These are phyloP conservation scores for Cercospora sp. DNA, from an alignment of 2,329 filamentous ascomycete species.

Conservation along the genomic window DNA sequence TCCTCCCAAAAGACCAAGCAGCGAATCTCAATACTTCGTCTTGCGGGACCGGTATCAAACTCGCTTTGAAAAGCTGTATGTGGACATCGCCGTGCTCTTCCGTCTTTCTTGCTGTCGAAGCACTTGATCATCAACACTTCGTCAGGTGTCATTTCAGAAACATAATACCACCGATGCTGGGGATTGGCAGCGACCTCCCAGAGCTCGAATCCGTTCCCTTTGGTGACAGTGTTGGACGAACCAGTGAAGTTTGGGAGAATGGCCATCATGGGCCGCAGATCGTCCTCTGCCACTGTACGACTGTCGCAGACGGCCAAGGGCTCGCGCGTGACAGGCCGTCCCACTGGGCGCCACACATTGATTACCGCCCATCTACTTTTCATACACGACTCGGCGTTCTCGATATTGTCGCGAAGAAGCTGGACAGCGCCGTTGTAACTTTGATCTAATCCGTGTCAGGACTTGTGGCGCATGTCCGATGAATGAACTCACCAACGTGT, in stretches of 20 bases:
- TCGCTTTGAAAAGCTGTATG: constrained; percentile 4
- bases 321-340: background rate
- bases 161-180: constrained; percentile 10
- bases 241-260: background rate
- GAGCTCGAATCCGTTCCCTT: background rate
- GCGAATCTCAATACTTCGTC: constrained; percentile 10
- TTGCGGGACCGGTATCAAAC: background rate
- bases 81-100: constrained; percentile 3
- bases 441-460: background rate
- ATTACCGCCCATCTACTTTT: constrained; percentile 6
- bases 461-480: too few relatives aligned
- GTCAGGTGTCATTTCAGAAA: constrained; percentile 5
- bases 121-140: constrained; percentile 11
- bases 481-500: background rate
- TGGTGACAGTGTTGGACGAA: background rate
- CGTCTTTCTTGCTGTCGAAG: constrained; percentile 12
- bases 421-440: constrained; percentile 3
- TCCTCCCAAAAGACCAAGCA: constrained; percentile 11
- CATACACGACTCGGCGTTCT: background rate
- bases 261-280: background rate
- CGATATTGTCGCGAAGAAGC: constrained; percentile 5
- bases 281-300: background rate
- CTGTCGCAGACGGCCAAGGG: constrained; percentile 10
- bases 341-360: constrained; percentile 10
- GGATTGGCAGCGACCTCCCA: constrained; percentile 10